Evolutionary conservation across 164 flowering plant species (phyloP).

Genomic region (Akebia trifoliata): DNA sequence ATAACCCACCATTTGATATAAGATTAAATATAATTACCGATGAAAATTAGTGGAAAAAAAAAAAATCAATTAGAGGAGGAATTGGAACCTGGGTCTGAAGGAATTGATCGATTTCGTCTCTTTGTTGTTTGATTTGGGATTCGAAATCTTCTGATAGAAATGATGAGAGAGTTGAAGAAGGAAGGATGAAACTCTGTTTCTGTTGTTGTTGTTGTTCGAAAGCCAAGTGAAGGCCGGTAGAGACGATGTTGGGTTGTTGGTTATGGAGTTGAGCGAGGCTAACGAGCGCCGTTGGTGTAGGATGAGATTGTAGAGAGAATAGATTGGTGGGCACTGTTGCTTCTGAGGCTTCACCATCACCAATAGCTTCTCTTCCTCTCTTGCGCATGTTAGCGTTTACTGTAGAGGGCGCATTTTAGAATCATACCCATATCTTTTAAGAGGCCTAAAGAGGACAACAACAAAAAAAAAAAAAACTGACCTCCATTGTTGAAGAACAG

Average conservation of each 20-base stretch:
- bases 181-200: conserved; percentile 17
- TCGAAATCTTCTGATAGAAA: conserved; percentile 42
- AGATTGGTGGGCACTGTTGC: too few relatives aligned
- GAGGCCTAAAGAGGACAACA: too few relatives aligned
- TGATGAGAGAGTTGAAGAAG: conserved; percentile 25
- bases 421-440: too few relatives aligned
- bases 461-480: too few relatives aligned
- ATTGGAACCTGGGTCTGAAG: conserved; percentile 64
- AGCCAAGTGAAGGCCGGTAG: conserved; percentile 66
- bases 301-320: conserved; percentile 36
- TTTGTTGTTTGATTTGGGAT: conserved; percentile 52
- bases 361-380: conserved; percentile 69
- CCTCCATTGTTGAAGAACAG: conserved; percentile 54
- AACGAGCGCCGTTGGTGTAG: conserved; percentile 38
- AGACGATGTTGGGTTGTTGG: conserved; percentile 41
- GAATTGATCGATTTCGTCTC: conserved; percentile 67
- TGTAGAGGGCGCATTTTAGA: too few relatives aligned
- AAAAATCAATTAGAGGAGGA: conserved; percentile 12
- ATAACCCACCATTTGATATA: too few relatives aligned
- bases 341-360: too few relatives aligned
- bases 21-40: too few relatives aligned
- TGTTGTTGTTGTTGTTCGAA: conserved; percentile 46
- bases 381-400: conserved; percentile 44
- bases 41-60: too few relatives aligned
- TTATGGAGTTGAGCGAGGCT: conserved; percentile 59